These are phyloP conservation scores for Incumbomyces lentus DNA, from an alignment of 2,329 filamentous ascomycete genomes.

Conservation along the genomic window DNA sequence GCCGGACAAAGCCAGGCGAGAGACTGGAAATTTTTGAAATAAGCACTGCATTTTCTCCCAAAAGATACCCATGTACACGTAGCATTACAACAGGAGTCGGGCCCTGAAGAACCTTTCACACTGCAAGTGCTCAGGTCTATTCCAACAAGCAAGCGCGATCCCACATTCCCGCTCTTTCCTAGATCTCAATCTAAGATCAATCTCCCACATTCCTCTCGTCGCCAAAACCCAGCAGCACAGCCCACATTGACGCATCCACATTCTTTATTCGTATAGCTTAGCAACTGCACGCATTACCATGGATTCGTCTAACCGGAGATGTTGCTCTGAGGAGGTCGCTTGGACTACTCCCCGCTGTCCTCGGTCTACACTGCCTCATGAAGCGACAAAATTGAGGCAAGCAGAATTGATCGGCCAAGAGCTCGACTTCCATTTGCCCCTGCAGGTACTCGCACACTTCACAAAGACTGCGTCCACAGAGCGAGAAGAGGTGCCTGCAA, in stretches of 20 bases:
- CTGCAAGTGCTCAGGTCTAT: not conserved
- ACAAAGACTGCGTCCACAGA: too few relatives aligned
- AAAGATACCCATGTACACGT: conserved; percentile 7
- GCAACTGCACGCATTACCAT: conserved; percentile 17
- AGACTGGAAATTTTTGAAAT: conserved; percentile 23
- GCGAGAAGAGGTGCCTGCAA: too few relatives aligned
- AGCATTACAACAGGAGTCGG: not conserved
- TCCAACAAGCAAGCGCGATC: not conserved
- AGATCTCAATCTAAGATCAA: not conserved
- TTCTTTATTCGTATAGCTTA: conserved; percentile 17
- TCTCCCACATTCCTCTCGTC: too few relatives aligned
- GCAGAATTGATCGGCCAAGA: not conserved
- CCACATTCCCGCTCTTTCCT: not conserved
- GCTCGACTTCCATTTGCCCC: too few relatives aligned
- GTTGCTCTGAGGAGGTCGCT: not conserved
- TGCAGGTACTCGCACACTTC: too few relatives aligned
- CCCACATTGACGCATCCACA: conserved; percentile 13
- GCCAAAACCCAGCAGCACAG: conserved; percentile 8
- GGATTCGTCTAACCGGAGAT: conserved; percentile 6
- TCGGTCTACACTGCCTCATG: not conserved
- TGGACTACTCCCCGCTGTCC: not conserved
- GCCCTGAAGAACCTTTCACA: not conserved
- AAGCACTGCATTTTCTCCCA: not conserved
- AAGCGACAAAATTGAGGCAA: not conserved
- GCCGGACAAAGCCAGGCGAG: conserved; percentile 19